These are phyloP conservation scores for apple (Malus domestica) DNA, from an alignment of 306 rosid genomes.

Conservation along the genomic window DNA sequence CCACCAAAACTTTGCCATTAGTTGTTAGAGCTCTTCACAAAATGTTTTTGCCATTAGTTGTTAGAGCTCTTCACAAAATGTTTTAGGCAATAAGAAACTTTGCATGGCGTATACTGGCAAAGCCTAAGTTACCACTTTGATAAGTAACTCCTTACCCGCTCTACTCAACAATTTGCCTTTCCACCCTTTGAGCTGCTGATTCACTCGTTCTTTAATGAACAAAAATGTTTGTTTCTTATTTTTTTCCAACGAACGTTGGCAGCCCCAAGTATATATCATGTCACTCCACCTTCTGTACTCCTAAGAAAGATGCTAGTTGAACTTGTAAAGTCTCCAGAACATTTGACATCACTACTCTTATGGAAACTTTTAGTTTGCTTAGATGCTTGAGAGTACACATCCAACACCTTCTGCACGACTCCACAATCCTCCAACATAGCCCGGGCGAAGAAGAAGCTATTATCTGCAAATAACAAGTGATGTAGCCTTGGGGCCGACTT, in stretches of 20 bases:
- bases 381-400: background rate
- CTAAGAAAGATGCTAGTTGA: too few relatives aligned
- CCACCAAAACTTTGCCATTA: background rate
- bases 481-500: too few relatives aligned
- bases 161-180: background rate
- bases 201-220: too few relatives aligned
- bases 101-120: background rate
- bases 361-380: background rate
- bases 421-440: background rate
- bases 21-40: too few relatives aligned
- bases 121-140: background rate
- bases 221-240: background rate
- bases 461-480: too few relatives aligned
- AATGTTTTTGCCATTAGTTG: background rate
- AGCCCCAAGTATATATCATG: background rate
- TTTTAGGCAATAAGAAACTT: too few relatives aligned
- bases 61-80: too few relatives aligned
- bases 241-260: background rate
- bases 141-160: background rate
- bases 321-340: too few relatives aligned
- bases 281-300: background rate
- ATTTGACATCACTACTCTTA: too few relatives aligned
- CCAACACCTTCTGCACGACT: background rate
- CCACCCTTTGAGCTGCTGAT: background rate
- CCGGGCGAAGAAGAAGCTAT: background rate